phyloP scores from a whole-genome alignment of 257 asterid genomes.

The Lycium ferocissimum region DNA sequence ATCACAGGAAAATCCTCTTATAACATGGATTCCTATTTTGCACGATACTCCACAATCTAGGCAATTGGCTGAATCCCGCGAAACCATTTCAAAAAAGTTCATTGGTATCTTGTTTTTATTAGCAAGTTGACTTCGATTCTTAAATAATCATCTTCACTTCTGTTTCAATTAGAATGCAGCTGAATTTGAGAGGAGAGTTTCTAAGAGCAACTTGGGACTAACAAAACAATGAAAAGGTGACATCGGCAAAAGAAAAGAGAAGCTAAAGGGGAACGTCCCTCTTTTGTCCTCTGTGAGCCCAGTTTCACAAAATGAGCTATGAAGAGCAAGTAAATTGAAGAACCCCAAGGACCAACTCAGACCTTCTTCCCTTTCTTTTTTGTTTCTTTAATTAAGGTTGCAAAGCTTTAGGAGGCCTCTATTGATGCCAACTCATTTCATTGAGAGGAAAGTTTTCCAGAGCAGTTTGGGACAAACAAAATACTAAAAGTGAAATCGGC shows the following conservation, averaged over 20 bases:
- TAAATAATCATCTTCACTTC: background rate
- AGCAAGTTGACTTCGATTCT: background rate
- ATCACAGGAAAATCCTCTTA: background rate
- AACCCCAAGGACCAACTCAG: background rate
- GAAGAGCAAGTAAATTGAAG: background rate
- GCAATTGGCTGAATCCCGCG: background rate
- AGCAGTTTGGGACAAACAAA: conserved; percentile 1
- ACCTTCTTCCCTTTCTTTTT: background rate
- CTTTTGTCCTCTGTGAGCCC: background rate
- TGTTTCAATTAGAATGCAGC: background rate
- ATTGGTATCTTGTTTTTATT: background rate
- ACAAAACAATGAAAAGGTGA: background rate
- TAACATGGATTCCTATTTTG: background rate
- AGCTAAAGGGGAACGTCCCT: background rate
- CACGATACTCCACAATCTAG: background rate
- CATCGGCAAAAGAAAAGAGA: background rate
- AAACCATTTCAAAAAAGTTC: background rate
- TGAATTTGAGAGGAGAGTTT: background rate
- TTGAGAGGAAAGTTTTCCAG: background rate
- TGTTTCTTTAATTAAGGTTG: background rate
- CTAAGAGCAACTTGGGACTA: conserved; percentile 15
- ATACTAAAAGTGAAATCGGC: background rate
- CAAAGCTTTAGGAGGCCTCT: conserved; percentile 7
- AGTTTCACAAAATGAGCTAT: background rate
- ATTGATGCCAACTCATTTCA: background rate